Base-by-base conservation (phyloP, 2,329 filamentous ascomycete species). In the Davidsoniella virescens region DNA sequence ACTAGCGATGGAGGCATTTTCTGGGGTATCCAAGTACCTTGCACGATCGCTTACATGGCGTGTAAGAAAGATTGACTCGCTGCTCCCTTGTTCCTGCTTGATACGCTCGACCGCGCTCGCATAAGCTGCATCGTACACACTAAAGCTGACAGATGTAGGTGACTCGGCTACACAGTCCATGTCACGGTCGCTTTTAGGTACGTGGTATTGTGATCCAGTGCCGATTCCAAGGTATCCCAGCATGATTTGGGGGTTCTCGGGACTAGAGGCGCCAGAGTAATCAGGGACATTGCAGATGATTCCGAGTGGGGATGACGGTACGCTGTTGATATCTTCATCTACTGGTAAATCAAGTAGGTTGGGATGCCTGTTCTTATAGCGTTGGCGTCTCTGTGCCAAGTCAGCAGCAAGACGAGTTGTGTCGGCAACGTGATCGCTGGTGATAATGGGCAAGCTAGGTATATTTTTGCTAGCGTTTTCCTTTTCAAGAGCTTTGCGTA, bases 141-240 rank as follows among this genome's bases (percentile, higher is more conserved):
- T 80, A 57, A 86, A 86, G 54, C 93, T 87, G 5, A 85, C 84
- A 1, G 81, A 82, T 0, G 82, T 82, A 2, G 90, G 90, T 1
- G 85, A 93, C 63, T 94, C 87, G 17, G 51, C 51, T 6, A 53
- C 51, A 20, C 64, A 61, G 50, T 66, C 63, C 39, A 59, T 61
- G 43, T 61, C 59, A 56, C 70, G 70, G 16, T 68, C 68, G 54
- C 75, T 69, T 23, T 64, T 61, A 2, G 72, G 70, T 42, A 53
- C 51, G 18, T 53, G 51, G 40, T 53, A 50, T 23, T 47, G 39
- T 3, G 52, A 50, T 6, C 80, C 80, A 0, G 78, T 76, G 14
- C 87, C 87, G 55, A 95, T 87, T 51, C 82, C 80, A 7, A 95
- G 73, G 61, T 82, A 84, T 0, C 82, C 68, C 1, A 78, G 75